These are phyloP conservation scores for Solidago caesia DNA, from an alignment of 129 eudicot genomes.

Conservation along the genomic window DNA sequence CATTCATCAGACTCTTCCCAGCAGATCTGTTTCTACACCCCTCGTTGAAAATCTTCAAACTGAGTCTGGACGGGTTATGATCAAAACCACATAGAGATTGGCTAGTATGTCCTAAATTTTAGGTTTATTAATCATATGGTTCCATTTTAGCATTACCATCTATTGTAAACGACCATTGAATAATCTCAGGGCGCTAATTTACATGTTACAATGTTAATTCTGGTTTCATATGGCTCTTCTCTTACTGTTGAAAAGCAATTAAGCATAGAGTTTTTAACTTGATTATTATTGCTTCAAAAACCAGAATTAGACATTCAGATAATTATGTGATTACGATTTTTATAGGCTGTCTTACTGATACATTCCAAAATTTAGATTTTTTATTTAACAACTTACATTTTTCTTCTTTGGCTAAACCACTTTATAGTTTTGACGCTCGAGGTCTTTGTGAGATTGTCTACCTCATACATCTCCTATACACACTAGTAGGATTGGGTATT, in stretches of 20 bases:
- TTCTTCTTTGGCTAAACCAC: too few relatives aligned
- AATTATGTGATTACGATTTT: too few relatives aligned
- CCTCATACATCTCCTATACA: too few relatives aligned
- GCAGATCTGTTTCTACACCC: conserved; percentile 26
- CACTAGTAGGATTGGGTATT: too few relatives aligned
- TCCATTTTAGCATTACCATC: conserved; percentile 13
- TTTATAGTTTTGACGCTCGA: too few relatives aligned
- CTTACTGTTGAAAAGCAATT: neutral
- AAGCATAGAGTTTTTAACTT: neutral
- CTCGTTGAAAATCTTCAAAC: conserved; percentile 27
- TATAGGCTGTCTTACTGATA: too few relatives aligned
- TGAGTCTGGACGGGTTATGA: conserved; percentile 24
- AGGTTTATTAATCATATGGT: neutral
- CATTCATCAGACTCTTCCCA: conserved; percentile 47
- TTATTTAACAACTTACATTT: neutral
- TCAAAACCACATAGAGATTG: conserved; percentile 23
- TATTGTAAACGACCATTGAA: neutral
- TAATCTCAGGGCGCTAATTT: conserved; percentile 3
- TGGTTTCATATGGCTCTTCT: conserved; percentile 3
- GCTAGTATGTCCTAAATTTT: neutral
- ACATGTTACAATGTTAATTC: conserved; percentile 16
- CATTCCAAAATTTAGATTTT: too few relatives aligned
- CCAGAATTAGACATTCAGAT: neutral
- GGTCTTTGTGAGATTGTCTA: too few relatives aligned
- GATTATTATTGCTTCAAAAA: neutral